phyloP scores from a whole-genome alignment of 1,284 basidiomycete species.

The Cutaneotrichosporon daszewskae region DNA sequence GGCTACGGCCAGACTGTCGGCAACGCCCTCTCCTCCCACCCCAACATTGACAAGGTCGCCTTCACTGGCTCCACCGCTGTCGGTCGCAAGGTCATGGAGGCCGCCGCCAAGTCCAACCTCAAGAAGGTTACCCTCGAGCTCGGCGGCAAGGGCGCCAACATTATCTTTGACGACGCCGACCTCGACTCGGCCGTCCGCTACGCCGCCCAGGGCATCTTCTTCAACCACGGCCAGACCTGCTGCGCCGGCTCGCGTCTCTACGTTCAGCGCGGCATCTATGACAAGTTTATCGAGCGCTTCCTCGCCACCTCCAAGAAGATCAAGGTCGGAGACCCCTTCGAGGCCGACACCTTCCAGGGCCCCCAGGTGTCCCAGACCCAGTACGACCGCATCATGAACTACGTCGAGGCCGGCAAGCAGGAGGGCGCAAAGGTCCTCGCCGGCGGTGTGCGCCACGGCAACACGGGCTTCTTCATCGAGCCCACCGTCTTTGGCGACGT shows the following conservation, averaged over 20 bases:
- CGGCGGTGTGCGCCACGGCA: constrained; percentile 70
- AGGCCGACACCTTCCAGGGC: constrained; percentile 64
- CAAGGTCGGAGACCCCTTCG: constrained; percentile 64
- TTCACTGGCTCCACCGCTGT: constrained; percentile 56
- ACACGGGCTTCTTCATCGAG: constrained; percentile 56
- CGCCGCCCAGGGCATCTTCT: constrained; percentile 71
- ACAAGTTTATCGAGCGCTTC: constrained; percentile 49
- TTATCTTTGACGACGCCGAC: constrained; percentile 52
- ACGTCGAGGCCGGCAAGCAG: constrained; percentile 77
- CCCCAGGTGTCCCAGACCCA: constrained; percentile 63
- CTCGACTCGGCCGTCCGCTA: constrained; percentile 74
- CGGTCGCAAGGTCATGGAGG: constrained; percentile 54
- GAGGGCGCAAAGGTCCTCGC: constrained; percentile 73
- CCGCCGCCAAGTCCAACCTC: constrained; percentile 53
- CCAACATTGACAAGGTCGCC: constrained; percentile 55
- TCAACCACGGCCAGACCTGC: constrained; percentile 64
- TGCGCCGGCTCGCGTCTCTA: constrained; percentile 55
- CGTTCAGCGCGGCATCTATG: constrained; percentile 76
- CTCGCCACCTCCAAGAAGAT: constrained; percentile 27
- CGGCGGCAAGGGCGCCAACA: constrained; percentile 82
- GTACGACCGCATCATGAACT: constrained; percentile 69
- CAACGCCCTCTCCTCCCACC: constrained; percentile 54
- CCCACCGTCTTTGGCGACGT: constrained; percentile 77
- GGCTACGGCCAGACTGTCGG: constrained; percentile 66
- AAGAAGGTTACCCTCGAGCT: constrained; percentile 83